Percentiles rank a stretch among this genome's conserved stretches.
Evolutionary conservation across 768 basidiomycete genomes (phyloP).

Genomic region (Phallus indusiatus): DNA sequence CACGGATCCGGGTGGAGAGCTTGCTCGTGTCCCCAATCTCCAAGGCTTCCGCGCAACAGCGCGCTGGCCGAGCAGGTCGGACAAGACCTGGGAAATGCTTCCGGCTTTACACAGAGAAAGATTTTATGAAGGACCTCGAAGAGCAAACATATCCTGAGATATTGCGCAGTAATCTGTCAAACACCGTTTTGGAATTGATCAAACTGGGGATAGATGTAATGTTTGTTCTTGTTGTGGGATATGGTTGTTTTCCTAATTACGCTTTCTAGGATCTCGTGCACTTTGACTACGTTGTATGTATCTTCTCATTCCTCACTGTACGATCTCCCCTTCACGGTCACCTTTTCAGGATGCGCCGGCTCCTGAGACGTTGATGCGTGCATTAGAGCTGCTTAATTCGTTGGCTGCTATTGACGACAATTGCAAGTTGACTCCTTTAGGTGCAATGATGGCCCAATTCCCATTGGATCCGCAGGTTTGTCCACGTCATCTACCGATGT

Average conservation of each 20-base stretch:
- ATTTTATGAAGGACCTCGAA: conserved; percentile 92
- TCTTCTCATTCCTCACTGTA: background rate
- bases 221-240: background rate
- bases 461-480: conserved; percentile 93
- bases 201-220: conserved; percentile 87
- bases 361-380: conserved; percentile 95
- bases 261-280: conserved; percentile 59
- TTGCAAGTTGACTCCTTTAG: conserved; percentile 79
- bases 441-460: conserved; percentile 93
- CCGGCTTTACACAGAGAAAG: conserved; percentile 91
- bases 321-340: conserved; percentile 8
- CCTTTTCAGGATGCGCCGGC: conserved; percentile 63
- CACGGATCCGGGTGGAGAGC: conserved; percentile 91
- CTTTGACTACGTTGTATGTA: conserved; percentile 64
- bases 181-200: conserved; percentile 85
- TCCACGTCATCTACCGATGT: background rate
- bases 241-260: background rate
- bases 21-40: conserved; percentile 91
- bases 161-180: conserved; percentile 84
- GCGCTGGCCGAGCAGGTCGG: conserved; percentile 92
- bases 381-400: conserved; percentile 87
- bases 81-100: conserved; percentile 98
- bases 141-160: conserved; percentile 99
- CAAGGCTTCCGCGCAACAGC: conserved; percentile 92
- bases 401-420: conserved; percentile 91